A percentile compares a stretch with the other conserved stretches of the same genome.
phyloP scores from a whole-genome alignment of 2,329 filamentous ascomycete genomes.

The Colletotrichum kahawae region DNA sequence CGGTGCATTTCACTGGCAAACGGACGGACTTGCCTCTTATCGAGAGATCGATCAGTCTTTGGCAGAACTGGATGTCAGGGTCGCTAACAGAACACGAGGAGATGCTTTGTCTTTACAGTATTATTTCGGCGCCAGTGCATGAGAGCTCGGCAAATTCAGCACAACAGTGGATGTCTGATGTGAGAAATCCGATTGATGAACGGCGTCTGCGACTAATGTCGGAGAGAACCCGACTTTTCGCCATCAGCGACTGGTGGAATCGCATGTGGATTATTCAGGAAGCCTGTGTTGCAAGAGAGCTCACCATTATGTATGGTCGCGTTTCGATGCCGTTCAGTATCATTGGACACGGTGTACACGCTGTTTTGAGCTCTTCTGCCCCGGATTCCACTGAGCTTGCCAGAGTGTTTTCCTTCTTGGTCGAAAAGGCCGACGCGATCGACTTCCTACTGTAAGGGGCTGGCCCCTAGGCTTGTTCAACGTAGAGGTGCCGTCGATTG shows the following conservation, averaged over 20 bases:
- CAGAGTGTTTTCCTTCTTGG: constrained; percentile 9
- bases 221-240: background rate
- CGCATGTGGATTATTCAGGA: constrained; percentile 25
- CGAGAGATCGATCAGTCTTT: background rate
- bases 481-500: no score
- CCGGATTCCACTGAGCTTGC: background rate
- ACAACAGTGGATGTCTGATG: background rate
- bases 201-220: background rate
- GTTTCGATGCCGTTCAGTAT: background rate
- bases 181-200: background rate
- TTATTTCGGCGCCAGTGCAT: background rate
- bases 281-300: constrained; percentile 11
- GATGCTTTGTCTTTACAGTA: background rate
- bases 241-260: constrained; percentile 13
- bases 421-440: background rate
- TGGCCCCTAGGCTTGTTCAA: no score
- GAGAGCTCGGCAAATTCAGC: rapidly evolving
- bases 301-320: constrained; percentile 3
- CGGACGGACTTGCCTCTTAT: background rate
- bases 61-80: background rate
- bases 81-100: background rate
- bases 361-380: background rate
- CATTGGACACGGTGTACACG: background rate
- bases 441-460: no score
- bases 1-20: background rate